Evolutionary conservation across 176 grass and related monocot species (phyloP).

Genomic region (Lolium perenne): DNA sequence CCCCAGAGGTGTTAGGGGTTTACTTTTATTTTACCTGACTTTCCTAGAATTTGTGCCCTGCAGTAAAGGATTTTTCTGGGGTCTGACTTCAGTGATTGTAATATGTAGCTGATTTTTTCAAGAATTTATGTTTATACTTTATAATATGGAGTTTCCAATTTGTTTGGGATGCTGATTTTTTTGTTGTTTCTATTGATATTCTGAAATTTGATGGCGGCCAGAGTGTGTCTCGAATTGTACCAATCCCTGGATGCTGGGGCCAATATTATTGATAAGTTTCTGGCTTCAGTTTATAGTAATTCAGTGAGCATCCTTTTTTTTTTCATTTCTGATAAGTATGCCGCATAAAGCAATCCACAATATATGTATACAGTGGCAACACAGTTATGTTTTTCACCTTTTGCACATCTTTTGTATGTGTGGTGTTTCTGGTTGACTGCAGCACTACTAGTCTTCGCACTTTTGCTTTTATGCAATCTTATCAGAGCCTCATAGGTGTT

Average conservation of each 20-base stretch:
- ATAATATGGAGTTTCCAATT: neutral
- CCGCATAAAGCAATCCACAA: neutral
- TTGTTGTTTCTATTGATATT: neutral
- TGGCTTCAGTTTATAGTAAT: conserved; percentile 22
- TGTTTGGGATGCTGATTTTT: conserved; percentile 5
- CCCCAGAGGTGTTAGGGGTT: neutral
- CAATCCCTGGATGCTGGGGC: neutral
- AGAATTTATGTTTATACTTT: neutral
- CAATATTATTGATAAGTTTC: neutral
- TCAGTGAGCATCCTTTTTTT: conserved; percentile 13
- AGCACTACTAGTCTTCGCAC: neutral
- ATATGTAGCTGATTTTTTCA: neutral
- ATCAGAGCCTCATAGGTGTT: neutral
- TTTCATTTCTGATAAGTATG: conserved; percentile 15
- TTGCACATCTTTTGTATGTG: neutral
- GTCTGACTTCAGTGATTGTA: conserved; percentile 25
- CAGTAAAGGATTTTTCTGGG: neutral
- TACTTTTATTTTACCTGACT: conserved; percentile 13
- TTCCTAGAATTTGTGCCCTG: conserved; percentile 33
- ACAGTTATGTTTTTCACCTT: neutral
- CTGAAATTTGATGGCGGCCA: neutral
- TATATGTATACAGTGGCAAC: neutral
- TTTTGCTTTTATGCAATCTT: conserved; percentile 26
- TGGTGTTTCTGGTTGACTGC: neutral
- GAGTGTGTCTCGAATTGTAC: neutral